Percentiles rank a stretch among this genome's conserved stretches.
These are phyloP conservation scores for Fusarium nanum DNA, from an alignment of 2,329 filamentous ascomycete genomes.

Conservation along the genomic window DNA sequence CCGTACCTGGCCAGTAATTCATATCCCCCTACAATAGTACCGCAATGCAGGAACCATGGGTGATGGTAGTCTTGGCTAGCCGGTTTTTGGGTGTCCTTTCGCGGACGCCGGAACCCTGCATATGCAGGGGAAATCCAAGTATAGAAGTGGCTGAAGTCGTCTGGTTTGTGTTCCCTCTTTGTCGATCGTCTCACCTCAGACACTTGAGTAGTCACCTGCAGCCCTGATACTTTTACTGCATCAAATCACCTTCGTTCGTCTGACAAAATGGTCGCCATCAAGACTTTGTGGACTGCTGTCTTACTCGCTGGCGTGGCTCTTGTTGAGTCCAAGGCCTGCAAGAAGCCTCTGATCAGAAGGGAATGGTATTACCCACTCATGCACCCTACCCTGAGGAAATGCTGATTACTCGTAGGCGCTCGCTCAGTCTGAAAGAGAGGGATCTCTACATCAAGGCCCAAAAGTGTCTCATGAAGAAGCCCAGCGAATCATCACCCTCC, in stretches of 20 bases:
- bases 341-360: constrained; percentile 19
- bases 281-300: constrained; percentile 13
- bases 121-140: not conserved
- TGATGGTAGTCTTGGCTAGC: not conserved
- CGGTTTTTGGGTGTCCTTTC: not conserved
- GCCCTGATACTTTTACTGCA: constrained; percentile 4
- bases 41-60: not conserved
- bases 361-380: constrained; percentile 6
- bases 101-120: not conserved
- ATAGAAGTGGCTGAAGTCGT: not conserved
- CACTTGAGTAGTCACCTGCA: not conserved
- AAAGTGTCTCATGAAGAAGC: constrained; percentile 34
- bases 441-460: constrained; percentile 33
- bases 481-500: constrained; percentile 2
- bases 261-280: constrained; percentile 11
- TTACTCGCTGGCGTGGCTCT: constrained; percentile 6
- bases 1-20: not conserved
- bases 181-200: constrained; percentile 1
- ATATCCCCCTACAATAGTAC: not conserved
- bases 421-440: constrained; percentile 15
- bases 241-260: not conserved
- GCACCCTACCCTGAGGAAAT: accelerated
- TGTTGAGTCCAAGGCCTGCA: constrained; percentile 13
- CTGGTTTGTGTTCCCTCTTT: not conserved
- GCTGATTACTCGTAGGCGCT: constrained; percentile 8